phyloP scores from a whole-genome alignment of 2,329 filamentous ascomycete genomes.

The Botrytis elliptica region DNA sequence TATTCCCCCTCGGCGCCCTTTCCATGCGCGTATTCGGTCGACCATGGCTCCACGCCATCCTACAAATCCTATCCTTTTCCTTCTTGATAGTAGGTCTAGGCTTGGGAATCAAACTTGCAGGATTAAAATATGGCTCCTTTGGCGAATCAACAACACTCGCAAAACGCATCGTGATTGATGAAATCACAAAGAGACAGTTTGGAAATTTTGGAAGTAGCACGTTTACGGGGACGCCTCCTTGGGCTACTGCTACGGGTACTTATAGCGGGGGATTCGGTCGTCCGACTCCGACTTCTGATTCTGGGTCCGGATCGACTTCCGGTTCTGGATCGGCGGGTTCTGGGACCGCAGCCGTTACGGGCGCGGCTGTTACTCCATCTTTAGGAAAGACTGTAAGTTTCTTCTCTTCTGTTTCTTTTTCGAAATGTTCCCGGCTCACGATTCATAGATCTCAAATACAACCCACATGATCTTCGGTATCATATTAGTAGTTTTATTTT shows the following conservation, averaged over 20 bases:
- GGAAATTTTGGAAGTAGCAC: slow-evolving; percentile 4
- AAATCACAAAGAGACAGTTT: slow-evolving; percentile 7
- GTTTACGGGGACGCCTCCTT: not conserved
- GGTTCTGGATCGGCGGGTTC: not conserved
- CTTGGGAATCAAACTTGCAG: slow-evolving; percentile 52
- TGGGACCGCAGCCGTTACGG: not conserved
- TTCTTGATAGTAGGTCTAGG: slow-evolving; percentile 61
- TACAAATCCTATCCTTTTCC: slow-evolving; percentile 55
- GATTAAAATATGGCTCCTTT: slow-evolving; percentile 38
- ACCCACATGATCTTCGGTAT: slow-evolving; percentile 58
- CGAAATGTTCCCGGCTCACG: not conserved
- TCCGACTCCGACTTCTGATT: not conserved
- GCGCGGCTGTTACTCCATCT: not conserved
- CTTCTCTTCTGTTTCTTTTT: slow-evolving; percentile 5
- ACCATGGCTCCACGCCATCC: slow-evolving; percentile 50
- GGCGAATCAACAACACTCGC: not conserved
- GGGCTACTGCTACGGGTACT: slow-evolving; percentile 10
- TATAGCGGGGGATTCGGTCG: not conserved
- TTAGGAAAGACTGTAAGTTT: slow-evolving; percentile 42
- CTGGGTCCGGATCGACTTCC: not conserved
- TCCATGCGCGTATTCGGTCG: slow-evolving; percentile 59
- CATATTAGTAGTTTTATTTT: slow-evolving; percentile 53
- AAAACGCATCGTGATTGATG: not conserved
- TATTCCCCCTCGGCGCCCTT: slow-evolving; percentile 60
- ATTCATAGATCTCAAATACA: slow-evolving; percentile 50